Conservation (phyloP, 805 yeast genomes). For the Ogataea wickerhamii region DNA sequence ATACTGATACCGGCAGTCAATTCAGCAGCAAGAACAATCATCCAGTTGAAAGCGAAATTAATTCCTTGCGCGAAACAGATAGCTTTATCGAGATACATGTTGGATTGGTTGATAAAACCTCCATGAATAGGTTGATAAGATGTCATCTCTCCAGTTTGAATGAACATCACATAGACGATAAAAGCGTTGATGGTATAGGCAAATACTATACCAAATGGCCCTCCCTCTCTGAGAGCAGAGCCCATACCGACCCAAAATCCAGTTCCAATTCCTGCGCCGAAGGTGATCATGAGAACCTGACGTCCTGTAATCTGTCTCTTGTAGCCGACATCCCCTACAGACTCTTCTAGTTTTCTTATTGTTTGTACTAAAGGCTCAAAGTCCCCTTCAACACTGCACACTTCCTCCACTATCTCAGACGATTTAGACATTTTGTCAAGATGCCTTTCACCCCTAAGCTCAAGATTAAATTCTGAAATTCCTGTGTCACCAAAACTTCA, state of each 20-base stretch:
- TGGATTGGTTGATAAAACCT: conserved; percentile 42
- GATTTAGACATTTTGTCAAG: conserved; percentile 1
- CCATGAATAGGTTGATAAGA: conserved; percentile 56
- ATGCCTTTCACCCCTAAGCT: conserved; percentile 1
- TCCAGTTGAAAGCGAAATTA: conserved; percentile 63
- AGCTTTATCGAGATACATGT: conserved; percentile 52
- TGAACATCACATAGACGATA: conserved; percentile 56
- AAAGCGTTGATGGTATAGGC: conserved; percentile 57
- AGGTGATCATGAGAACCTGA: conserved; percentile 71
- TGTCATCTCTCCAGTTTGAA: conserved; percentile 66
- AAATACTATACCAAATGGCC: conserved; percentile 48
- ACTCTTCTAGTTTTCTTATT: conserved; percentile 23
- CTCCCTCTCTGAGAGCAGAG: conserved; percentile 41
- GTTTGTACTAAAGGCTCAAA: conserved; percentile 35
- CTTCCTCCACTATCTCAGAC: conserved; percentile 9
- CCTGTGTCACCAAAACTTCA: too few species aligned
- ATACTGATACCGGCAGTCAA: conserved; percentile 64
- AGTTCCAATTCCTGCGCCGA: conserved; percentile 85
- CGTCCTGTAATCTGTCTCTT: conserved; percentile 32
- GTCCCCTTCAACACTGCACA: conserved; percentile 26
- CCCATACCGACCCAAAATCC: conserved; percentile 62
- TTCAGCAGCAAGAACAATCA: conserved; percentile 58
- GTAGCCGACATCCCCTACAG: conserved; percentile 23
- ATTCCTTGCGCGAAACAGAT: conserved; percentile 59
- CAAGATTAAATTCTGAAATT: too few species aligned